Evolutionary conservation across 2,329 filamentous ascomycete species (phyloP).

Genomic region (Botrytis deweyae): DNA sequence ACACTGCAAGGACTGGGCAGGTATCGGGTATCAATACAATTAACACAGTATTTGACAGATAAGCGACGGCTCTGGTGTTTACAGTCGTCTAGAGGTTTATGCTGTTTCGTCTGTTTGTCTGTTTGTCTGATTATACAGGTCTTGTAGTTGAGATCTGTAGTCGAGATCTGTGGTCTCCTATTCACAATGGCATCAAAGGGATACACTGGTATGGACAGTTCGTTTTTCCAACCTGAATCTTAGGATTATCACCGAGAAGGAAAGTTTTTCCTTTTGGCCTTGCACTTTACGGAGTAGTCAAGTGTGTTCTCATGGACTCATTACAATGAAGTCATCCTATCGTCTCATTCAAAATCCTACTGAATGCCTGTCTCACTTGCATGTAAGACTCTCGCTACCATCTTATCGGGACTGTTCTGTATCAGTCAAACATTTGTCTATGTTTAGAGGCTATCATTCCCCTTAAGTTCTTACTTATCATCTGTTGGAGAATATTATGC

Average conservation of each 20-base stretch:
- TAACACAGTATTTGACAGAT: too few relatives aligned
- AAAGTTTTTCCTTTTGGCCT: not conserved
- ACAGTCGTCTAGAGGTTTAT: not conserved
- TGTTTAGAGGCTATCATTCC: not conserved
- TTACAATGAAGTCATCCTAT: not conserved
- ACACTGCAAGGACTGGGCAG: not conserved
- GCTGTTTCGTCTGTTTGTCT: not conserved
- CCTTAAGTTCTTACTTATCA: not conserved
- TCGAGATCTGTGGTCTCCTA: not conserved
- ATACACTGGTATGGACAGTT: not conserved
- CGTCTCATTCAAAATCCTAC: not conserved
- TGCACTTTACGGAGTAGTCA: not conserved
- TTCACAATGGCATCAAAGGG: not conserved
- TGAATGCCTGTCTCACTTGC: not conserved
- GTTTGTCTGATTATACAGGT: not conserved
- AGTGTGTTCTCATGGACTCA: not conserved
- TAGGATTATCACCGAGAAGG: too few relatives aligned
- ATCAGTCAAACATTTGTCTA: not conserved
- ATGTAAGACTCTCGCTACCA: not conserved
- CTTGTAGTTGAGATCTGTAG: not conserved
- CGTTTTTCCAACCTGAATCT: too few relatives aligned
- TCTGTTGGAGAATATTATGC: not conserved
- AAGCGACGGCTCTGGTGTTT: not conserved
- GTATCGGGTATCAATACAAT: too few relatives aligned
- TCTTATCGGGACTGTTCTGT: not conserved